Evolutionary conservation across 495 filamentous ascomycete genomes (phyloP), one percentile per base, ranked within the genome.

Genomic region (Letharia columbiana): DNA sequence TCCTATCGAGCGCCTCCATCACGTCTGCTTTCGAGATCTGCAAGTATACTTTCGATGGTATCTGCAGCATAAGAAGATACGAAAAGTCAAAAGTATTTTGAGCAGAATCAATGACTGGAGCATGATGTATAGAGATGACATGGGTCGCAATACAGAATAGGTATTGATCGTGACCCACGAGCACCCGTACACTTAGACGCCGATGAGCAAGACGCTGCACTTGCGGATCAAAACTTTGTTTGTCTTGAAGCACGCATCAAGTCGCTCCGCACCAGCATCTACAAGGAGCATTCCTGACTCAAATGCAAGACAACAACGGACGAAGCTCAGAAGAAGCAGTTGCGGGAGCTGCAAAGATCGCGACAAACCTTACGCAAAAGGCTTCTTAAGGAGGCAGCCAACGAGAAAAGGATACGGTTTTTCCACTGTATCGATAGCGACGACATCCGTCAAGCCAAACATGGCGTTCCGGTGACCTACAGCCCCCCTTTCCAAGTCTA

Each of bases 21-120:
- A 58, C 31, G 56, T 39, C 37, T 58, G 56, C 23, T 39, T 58
- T 39, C 56, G 56, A 58, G 56, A 58, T 58, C 8, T 58, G 37
- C 56, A 58, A 58, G 56, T 58, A 15, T 58, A 17, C 28, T 39
- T 58, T 35, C 28, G 37, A 58, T 35, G 56, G 56, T 20, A 15
- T 20, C 56, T 58, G 37, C 56, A 35, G 12, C 23, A 58, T 17
- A 17, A 15, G 20, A 33, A 39, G 12, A 33, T 35, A 35, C 13
- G 57, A 39, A 60, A 60, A 6, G 33, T 60, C 57, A 60, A 20
- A 37, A 20, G 2, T 60, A 7, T 39, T 9, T 23, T 60, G 33
- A 60, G 11, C 39, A 10, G 13, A 20, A 23, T 60, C 33, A 60
- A 60, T 9, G 10, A 7, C 6, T 60, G 57, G 57, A 39, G 33